Base-by-base conservation (phyloP, 352 stramenopile genomes). In the Plasmopara halstedii region DNA sequence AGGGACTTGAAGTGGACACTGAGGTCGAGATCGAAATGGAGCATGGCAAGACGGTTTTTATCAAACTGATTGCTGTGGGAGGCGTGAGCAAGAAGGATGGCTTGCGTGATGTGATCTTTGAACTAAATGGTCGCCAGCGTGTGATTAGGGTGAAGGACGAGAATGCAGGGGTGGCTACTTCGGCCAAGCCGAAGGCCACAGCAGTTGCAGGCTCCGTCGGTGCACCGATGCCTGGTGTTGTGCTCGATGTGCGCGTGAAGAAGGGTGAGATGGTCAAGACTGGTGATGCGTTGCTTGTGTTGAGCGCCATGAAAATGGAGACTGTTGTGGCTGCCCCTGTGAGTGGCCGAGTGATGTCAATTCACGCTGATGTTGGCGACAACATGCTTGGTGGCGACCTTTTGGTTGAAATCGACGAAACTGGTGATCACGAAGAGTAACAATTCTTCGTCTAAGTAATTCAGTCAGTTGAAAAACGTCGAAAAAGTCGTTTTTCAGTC, bases 271-370 rank as follows among this genome's bases (percentile, higher is more conserved):
- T 83, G 26, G 85, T 99, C 14, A 95, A 97, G 61, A 79, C 77
- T 15, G 96, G 95, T 34, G 68, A 95, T 51, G 82, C 90, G 22
- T 77, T 99, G 26, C 70, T 98, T 21, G 84, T 98, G 36, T 69
- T 99, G 37, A 96, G 77, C 23, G 96, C 96, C 45, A 98, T 98
- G 94, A 99, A 99, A 75, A 99, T 99, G 96, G 95, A 99, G 76
- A 98, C 94, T 3, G 85, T 96, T 21, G 90, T 98, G 25, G 66
- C 85, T 33, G 85, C 93, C 19, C 85, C 95, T 1, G 83, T 93
- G 40, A 76, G 70, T 32, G 96, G 96, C 50, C 82, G 85, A 46
- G 76, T 99, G 21, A 93, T 85, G 60, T 57, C 76, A 39, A 83
- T 99, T 42, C 73, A 84, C 47, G 90, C 96, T 2, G 83, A 78